A percentile compares a stretch with the other conserved stretches of the same genome.
phyloP scores from a whole-genome alignment of 805 yeast species.

The Sugiyamaella boreocaroliniensis region DNA sequence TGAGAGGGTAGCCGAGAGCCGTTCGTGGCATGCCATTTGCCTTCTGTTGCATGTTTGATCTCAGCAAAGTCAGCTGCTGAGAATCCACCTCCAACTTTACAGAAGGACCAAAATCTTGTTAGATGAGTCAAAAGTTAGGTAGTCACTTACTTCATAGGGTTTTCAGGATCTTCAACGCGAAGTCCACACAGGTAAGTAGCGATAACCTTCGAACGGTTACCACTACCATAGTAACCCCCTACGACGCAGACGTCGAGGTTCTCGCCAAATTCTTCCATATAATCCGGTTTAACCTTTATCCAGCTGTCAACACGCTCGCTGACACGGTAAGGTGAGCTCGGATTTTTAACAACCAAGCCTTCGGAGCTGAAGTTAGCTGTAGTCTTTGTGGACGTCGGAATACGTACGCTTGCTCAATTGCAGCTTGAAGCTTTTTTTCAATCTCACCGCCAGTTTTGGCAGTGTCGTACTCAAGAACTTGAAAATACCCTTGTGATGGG shows the following conservation, averaged over 20 bases:
- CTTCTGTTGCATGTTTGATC: slow-evolving; percentile 50
- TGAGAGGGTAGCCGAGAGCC: slow-evolving; percentile 36
- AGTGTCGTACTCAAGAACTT: slow-evolving; percentile 28
- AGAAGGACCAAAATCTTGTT: slow-evolving; percentile 51
- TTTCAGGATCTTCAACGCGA: slow-evolving; percentile 34
- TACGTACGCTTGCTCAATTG: slow-evolving; percentile 38
- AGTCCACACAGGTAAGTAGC: slow-evolving; percentile 71
- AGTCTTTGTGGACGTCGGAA: not conserved
- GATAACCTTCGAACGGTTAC: slow-evolving; percentile 34
- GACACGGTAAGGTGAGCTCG: slow-evolving; percentile 49
- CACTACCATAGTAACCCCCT: slow-evolving; percentile 70
- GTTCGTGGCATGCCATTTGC: slow-evolving; percentile 51
- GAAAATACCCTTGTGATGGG: slow-evolving; percentile 29
- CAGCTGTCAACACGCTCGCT: slow-evolving; percentile 62
- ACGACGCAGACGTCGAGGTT: slow-evolving; percentile 72
- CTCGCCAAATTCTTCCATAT: slow-evolving; percentile 78
- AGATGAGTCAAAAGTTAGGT: slow-evolving; percentile 14
- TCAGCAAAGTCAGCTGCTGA: slow-evolving; percentile 52
- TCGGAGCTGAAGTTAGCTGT: slow-evolving; percentile 47
- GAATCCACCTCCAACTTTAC: slow-evolving; percentile 81
- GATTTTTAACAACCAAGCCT: slow-evolving; percentile 73
- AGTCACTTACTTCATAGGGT: slow-evolving; percentile 11
- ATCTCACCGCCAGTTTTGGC: slow-evolving; percentile 49
- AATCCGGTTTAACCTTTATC: slow-evolving; percentile 90
- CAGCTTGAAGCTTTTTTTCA: slow-evolving; percentile 46